Conservation (phyloP, 306 rosid species). For the Cucumis cinereus region DNA sequence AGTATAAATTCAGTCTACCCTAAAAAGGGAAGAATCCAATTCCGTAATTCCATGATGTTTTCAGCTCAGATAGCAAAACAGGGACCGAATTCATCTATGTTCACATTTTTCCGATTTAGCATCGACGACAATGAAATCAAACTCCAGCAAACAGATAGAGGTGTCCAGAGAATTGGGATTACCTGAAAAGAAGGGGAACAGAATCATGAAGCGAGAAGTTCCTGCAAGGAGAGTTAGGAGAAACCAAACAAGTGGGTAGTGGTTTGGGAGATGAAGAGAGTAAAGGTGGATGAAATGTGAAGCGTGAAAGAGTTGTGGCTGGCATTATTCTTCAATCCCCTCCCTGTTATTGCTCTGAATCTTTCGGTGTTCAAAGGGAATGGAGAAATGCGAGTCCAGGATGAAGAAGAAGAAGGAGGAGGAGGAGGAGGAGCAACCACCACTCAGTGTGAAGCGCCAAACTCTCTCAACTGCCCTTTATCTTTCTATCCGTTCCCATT, state of each 20-base stretch:
- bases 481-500: background rate
- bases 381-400: background rate
- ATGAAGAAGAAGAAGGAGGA: background rate
- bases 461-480: background rate
- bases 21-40: background rate
- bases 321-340: slow-evolving; percentile 28
- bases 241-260: slow-evolving; percentile 16
- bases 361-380: background rate
- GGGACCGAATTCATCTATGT: background rate
- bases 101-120: background rate
- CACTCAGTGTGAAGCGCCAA: slow-evolving; percentile 1
- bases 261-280: slow-evolving; percentile 31
- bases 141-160: background rate
- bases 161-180: background rate
- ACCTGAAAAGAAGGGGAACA: slow-evolving; percentile 22
- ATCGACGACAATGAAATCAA: background rate
- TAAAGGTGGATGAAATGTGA: slow-evolving; percentile 21
- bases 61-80: slow-evolving; percentile 2
- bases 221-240: slow-evolving; percentile 20
- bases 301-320: slow-evolving; percentile 31
- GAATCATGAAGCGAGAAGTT: slow-evolving; percentile 25
- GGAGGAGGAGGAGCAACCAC: background rate
- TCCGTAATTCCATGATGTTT: background rate
- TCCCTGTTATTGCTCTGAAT: background rate
- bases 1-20: background rate